Evolutionary conservation across 305 asterid genomes (phyloP).

Genomic region (Fraxinus albicans): DNA sequence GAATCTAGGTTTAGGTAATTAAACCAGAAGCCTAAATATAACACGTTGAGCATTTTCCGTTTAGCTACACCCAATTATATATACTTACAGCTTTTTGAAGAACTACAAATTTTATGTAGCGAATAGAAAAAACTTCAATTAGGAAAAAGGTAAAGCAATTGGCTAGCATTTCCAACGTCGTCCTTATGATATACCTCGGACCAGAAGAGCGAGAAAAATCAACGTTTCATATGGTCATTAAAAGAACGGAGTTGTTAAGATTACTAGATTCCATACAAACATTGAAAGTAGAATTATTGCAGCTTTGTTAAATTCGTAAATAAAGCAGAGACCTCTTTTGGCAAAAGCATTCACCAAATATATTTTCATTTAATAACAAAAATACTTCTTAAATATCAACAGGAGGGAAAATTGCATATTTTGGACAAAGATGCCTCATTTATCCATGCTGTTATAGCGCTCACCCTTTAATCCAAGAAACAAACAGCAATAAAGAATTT

Average conservation of each 20-base stretch:
- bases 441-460: slow-evolving; percentile 1
- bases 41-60: neutral
- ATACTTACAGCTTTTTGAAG: neutral
- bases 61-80: neutral
- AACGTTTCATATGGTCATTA: neutral
- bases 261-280: neutral
- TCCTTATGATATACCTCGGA: neutral
- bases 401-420: slow-evolving; percentile 13
- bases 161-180: neutral
- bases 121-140: neutral
- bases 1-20: neutral
- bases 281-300: neutral
- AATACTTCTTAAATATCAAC: slow-evolving; percentile 4
- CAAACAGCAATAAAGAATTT: neutral
- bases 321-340: neutral
- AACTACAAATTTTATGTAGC: neutral
- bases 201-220: neutral
- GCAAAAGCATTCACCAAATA: neutral
- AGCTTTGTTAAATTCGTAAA: neutral
- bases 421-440: slow-evolving; percentile 9
- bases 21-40: neutral
- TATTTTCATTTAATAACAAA: slow-evolving; percentile 18
- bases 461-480: neutral
- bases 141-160: neutral
- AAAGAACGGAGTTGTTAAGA: neutral